Conservation (phyloP, 257 asterid genomes). For the Verbena officinalis region DNA sequence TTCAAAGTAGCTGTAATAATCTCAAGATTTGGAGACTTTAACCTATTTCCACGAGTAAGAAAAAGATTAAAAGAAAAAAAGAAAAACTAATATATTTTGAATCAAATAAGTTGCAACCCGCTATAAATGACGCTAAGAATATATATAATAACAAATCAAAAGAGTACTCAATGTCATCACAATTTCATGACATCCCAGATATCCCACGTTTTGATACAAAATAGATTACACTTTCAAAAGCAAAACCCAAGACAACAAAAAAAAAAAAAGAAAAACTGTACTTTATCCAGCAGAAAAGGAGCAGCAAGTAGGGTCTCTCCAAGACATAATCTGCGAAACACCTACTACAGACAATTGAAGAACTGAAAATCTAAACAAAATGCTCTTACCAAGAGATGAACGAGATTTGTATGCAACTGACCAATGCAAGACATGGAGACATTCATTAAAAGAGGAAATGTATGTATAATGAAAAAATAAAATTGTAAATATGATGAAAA, state of each 20-base stretch:
- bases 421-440: slow-evolving; percentile 46
- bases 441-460: neutral
- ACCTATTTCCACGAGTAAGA: too few species aligned
- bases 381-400: slow-evolving; percentile 34
- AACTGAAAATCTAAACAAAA: slow-evolving; percentile 33
- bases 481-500: slow-evolving; percentile 22
- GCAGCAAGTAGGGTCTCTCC: slow-evolving; percentile 35
- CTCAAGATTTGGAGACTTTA: too few species aligned
- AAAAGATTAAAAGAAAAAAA: too few species aligned
- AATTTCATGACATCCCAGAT: slow-evolving; percentile 34
- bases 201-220: slow-evolving; percentile 16
- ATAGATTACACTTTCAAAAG: slow-evolving; percentile 37
- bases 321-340: slow-evolving; percentile 30
- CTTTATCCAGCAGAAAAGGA: slow-evolving; percentile 27
- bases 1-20: too few species aligned
- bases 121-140: too few species aligned
- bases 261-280: slow-evolving; percentile 25
- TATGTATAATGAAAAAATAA: slow-evolving; percentile 27
- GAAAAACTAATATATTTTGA: too few species aligned
- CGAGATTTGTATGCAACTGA: slow-evolving; percentile 50
- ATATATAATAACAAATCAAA: too few species aligned
- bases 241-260: slow-evolving; percentile 19
- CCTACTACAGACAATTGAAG: slow-evolving; percentile 27
- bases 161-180: slow-evolving; percentile 42
- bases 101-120: too few species aligned